Evolutionary conservation across 305 asterid genomes (phyloP), one percentile per base, ranked within the genome.

Genomic region (Solanum hybrid): DNA sequence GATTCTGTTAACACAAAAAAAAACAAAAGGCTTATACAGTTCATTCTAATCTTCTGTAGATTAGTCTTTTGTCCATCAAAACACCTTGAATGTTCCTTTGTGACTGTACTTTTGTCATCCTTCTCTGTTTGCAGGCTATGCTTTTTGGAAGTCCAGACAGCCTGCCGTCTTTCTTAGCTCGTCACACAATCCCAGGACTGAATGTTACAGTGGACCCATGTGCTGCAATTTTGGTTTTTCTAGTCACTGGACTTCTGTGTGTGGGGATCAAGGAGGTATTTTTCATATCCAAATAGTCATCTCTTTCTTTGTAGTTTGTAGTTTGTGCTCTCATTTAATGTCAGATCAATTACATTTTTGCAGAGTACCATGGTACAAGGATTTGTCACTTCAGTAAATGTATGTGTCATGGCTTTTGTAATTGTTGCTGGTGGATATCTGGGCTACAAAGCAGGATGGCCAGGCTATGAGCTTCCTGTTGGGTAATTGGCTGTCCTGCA

Each of bases 391-490:
- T 89, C 90, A 11, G 97, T 96, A 70, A 97, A 97, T 92, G 91
- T 95, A 77, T 96, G 99, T 89, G 99, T 97, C 90, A 93, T 97
- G 99, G 89, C 95, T 87, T 97, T 97, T 88, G 97, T 97, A 93
- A 95, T 96, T 70, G 22, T 96, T 86, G 99, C 94, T 89, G 99
- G 99, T 91, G 99, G 99, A 88, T 97, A 96, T 93, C 92, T 97
- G 89, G 99, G 99, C 77, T 95, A 94, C 94, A 95, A 96, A 92
- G 91, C 93, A 92, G 99, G 99, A 72, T 97, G 99, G 99, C 98
- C 98, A 7, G 99, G 99, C 32, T 92, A 92, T 87, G 91, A 81
- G 39, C 79, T 87, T 92, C 89, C 89, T 31, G 51, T 29, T 68
- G 91, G 92, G 92, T 91, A 91, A 87, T 38, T 39, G 32, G 77